phyloP scores from a whole-genome alignment of 345 rosid genomes.

The Nephelium lappaceum region DNA sequence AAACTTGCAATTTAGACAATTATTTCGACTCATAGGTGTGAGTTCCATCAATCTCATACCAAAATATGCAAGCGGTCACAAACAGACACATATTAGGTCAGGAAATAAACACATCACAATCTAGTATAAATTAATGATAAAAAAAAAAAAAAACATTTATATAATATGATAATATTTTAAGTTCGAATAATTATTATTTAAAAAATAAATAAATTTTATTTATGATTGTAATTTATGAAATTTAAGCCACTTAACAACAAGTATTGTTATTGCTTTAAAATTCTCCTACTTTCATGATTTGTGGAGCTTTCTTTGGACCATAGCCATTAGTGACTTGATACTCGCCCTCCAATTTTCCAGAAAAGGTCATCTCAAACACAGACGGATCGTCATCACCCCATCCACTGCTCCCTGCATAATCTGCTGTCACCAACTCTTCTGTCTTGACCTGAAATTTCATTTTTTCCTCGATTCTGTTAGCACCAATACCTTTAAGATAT shows the following conservation, averaged over 20 bases:
- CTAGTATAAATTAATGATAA: too few relatives aligned
- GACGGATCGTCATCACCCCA: conserved; percentile 62
- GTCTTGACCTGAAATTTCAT: conserved; percentile 41
- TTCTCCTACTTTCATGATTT: conserved; percentile 47
- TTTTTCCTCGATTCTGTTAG: not conserved
- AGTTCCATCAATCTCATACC: too few relatives aligned
- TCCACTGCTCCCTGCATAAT: conserved; percentile 31
- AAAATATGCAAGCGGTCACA: not conserved
- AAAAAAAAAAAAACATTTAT: too few relatives aligned
- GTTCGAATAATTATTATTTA: too few relatives aligned
- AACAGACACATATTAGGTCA: not conserved
- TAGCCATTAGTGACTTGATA: conserved; percentile 67
- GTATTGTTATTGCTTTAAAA: not conserved
- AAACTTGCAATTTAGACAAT: too few relatives aligned
- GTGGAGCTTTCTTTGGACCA: conserved; percentile 47
- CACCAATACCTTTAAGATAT: too few relatives aligned
- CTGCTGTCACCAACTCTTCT: conserved; percentile 56
- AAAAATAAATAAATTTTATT: too few relatives aligned
- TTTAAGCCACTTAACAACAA: too few relatives aligned
- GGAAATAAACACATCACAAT: too few relatives aligned
- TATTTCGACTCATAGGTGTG: not conserved
- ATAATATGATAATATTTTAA: too few relatives aligned
- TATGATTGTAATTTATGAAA: too few relatives aligned
- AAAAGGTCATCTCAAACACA: conserved; percentile 38
- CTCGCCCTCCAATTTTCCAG: conserved; percentile 47